Base-by-base conservation (phyloP, 176 grass and related monocot species). In the Lolium multiflorum region DNA sequence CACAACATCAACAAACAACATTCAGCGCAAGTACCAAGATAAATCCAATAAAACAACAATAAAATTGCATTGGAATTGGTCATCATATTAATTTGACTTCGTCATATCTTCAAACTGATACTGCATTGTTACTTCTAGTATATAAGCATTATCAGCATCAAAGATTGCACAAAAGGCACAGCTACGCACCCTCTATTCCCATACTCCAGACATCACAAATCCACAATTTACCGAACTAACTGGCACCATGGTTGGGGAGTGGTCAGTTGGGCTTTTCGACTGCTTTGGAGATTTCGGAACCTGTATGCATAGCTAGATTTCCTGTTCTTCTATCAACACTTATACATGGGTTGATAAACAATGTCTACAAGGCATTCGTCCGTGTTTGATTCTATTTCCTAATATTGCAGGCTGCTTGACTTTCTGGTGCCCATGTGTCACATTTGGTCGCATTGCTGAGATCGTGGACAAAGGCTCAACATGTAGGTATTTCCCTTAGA, bases 361-460 rank as follows among this genome's bases (percentile, higher is more conserved):
- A 28, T 28, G 28, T 11, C 38, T 51, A 22, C 22, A 41, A 56
- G 48, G 26, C 5, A 16, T 6, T 55, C 22, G 5, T 71, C 17
- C 7, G 64, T 39, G 9, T 57, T 67, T 58, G 61, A 77, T 70
- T 60, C 39, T 1, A 6, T 82, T 79, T 59, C 21, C 8, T 4
- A 0, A 50, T 35, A 1, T 39, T 87, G 64, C 68, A 92, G 91
- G 89, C 31, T 92, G 87, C 81, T 63, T 92, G 48, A 96, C 94
- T 82, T 88, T 75, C 21, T 89, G 87, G 80, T 96, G 94, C 85
- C 91, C 91, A 18, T 96, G 94, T 46, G 22, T 96, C 25, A 88
- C 89, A 6, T 94, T 94, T 21, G 89, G 91, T 9, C 86, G 81
- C 9, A 52, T 91, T 10, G 87, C 94, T 5, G 79, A 88, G 84